These are phyloP conservation scores for Fusarium sp. DNA, from an alignment of 2,329 filamentous ascomycete genomes.

Conservation along the genomic window DNA sequence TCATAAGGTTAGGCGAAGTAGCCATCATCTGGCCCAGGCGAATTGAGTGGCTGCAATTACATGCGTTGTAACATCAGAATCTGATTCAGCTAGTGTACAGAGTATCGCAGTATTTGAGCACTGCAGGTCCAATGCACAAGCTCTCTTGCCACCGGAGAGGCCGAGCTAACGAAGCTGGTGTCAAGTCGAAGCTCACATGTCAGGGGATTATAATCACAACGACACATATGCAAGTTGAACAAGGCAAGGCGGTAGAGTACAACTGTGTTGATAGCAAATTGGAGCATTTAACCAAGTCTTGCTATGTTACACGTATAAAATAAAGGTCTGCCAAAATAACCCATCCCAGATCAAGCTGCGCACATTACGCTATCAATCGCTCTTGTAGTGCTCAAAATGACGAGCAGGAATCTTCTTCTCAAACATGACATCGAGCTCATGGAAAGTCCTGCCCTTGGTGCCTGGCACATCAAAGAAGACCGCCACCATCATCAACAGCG, in stretches of 20 bases:
- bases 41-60: background rate
- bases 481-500: background rate
- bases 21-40: too few species aligned
- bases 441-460: constrained; percentile 5
- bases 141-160: accelerated
- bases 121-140: background rate
- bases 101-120: background rate
- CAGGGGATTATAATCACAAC: too few species aligned
- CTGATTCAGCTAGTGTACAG: accelerated
- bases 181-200: background rate
- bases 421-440: constrained; percentile 11
- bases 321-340: background rate
- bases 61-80: too few species aligned
- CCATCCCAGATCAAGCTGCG: background rate
- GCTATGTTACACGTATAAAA: background rate
- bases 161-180: background rate
- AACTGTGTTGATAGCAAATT: background rate
- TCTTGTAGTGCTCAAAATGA: background rate
- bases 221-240: accelerated
- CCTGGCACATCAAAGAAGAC: constrained; percentile 13
- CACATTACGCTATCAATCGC: background rate
- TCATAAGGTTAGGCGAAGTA: background rate
- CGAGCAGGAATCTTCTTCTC: constrained; percentile 2
- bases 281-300: background rate
- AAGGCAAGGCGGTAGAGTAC: background rate